Evolutionary conservation across 768 basidiomycete species (phyloP).

Genomic region (Suillus occidentalis): DNA sequence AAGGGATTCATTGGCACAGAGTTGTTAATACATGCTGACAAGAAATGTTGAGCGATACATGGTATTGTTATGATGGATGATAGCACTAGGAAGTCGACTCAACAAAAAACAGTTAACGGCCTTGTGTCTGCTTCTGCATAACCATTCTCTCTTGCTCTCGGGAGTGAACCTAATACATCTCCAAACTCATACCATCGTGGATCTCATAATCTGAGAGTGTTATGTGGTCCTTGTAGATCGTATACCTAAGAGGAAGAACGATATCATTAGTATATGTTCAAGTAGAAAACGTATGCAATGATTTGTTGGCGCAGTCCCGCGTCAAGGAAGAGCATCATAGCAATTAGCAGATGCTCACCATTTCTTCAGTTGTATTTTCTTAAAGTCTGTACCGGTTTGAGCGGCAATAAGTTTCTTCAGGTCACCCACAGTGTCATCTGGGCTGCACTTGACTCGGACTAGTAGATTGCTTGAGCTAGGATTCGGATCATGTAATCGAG

Average conservation of each 20-base stretch:
- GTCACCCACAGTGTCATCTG: conserved; percentile 96
- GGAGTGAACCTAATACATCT: conserved; percentile 70
- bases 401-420: conserved; percentile 96
- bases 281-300: neutral
- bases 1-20: neutral
- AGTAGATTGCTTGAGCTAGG: conserved; percentile 14
- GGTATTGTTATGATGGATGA: neutral
- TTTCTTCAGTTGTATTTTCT: conserved; percentile 95
- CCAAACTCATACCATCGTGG: conserved; percentile 88
- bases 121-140: neutral
- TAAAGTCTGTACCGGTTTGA: conserved; percentile 84
- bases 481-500: neutral
- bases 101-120: neutral
- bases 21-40: conserved; percentile 1
- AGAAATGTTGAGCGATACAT: neutral
- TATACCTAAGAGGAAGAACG: conserved; percentile 63
- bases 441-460: conserved; percentile 96
- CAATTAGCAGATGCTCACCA: conserved; percentile 54
- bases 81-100: neutral
- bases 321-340: neutral
- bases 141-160: neutral
- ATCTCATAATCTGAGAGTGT: conserved; percentile 92
- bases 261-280: neutral
- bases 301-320: neutral
- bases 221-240: conserved; percentile 94